phyloP scores from a whole-genome alignment of 2,329 filamentous ascomycete genomes.

The Alternaria arbusti region DNA sequence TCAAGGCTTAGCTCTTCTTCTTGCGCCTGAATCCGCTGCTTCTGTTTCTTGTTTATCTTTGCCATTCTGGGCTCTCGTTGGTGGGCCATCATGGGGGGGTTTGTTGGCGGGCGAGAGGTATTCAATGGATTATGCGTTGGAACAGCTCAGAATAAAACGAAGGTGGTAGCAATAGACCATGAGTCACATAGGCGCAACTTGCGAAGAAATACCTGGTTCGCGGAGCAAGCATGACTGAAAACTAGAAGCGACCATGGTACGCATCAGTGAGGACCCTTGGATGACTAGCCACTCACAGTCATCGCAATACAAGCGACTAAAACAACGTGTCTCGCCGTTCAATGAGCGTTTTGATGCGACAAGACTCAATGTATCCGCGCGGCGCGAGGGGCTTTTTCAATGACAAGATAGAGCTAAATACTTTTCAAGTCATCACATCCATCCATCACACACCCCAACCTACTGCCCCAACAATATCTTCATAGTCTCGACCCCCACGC shows the following conservation, averaged over 20 bases:
- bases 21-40: background rate
- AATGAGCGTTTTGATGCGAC: background rate
- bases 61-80: background rate
- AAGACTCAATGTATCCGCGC: background rate
- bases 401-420: no score
- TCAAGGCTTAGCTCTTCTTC: background rate
- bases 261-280: background rate
- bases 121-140: no score
- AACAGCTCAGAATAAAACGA: no score
- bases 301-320: background rate
- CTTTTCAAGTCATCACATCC: no score
- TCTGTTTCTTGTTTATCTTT: background rate
- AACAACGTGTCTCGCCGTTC: background rate
- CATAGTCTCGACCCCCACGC: conserved; percentile 73
- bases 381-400: background rate
- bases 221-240: background rate
- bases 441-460: background rate
- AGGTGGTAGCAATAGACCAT: background rate
- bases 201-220: background rate
- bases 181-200: background rate
- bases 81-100: background rate
- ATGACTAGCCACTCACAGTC: background rate
- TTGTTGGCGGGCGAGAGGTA: no score
- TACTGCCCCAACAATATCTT: conserved; percentile 64
- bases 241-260: background rate